Base-by-base conservation (phyloP, 805 yeast genomes). In the Komagataella pseudopastoris region DNA sequence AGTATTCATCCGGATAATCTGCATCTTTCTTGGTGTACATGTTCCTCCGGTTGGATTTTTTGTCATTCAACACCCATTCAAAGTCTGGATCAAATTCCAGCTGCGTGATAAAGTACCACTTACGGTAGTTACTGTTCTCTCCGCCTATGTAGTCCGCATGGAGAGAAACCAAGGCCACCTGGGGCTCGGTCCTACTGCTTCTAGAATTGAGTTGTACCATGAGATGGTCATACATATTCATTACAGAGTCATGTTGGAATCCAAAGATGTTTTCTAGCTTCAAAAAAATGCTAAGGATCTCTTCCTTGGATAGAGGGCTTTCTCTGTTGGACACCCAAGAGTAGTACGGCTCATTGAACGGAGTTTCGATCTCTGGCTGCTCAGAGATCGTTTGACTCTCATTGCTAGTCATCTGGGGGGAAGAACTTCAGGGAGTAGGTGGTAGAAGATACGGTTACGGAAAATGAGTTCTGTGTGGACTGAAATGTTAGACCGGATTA, bases 71-170 rank as follows among this genome's bases (percentile, higher is more conserved):
- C 74, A 69, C 49, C 61, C 76, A 74, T 3, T 85, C 85, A 46
- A 79, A 67, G 51, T 77, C 83, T 51, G 79, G 85, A 66, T 89
- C 96, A 49, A 84, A 66, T 56, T 83, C 89, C 44, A 85, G 69
- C 65, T 83, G 88, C 6, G 95, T 88, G 47, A 95, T 88, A 66
- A 90, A 86, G 64, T 81, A 88, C 98, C 98, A 91, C 65, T 86
- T 88, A 60, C 83, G 78, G 66, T 83, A 91, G 66, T 91, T 91
- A 3, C 97, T 78, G 54, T 81, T 72, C 49, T 82, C 87, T 16
- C 98, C 97, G 0, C 96, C 97, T 55, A 91, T 88, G 65, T 91
- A 91, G 55, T 90, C 95, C 1, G 88, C 82, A 66, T 91, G 98
- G 39, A 91, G 67, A 0, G 91, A 78, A 2, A 81, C 61, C 52